Conservation (phyloP, 139 green algal species). For the Chlamydomonas sphaeroides region DNA sequence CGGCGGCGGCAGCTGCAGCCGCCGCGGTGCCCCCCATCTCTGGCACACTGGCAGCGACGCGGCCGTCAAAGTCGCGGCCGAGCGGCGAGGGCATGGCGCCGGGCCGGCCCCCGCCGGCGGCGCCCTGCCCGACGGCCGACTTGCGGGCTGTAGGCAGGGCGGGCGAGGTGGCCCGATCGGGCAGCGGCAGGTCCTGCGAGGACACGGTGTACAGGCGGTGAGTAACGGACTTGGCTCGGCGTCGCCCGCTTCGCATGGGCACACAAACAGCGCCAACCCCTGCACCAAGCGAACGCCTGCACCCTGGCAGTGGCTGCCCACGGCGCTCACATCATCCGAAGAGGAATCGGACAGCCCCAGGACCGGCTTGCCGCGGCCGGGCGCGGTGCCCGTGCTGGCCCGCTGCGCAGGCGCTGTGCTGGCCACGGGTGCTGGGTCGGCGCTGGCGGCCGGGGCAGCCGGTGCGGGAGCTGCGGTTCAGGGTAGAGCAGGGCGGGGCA, state of each 20-base stretch:
- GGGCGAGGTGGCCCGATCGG: constrained; percentile 18
- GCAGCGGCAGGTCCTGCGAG: constrained; percentile 6
- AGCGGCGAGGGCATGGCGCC: background rate
- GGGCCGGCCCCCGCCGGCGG: background rate
- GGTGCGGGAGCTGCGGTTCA: background rate
- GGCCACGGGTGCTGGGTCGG: background rate
- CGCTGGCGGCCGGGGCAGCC: background rate
- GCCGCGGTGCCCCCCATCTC: constrained; percentile 6
- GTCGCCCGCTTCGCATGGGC: no score
- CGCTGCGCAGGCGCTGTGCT: background rate
- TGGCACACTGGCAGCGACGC: constrained; percentile 10
- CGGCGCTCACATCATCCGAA: constrained; percentile 27
- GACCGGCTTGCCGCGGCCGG: background rate
- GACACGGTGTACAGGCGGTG: no score
- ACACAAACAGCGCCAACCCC: no score
- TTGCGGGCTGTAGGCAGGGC: constrained; percentile 6
- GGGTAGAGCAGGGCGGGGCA: no score
- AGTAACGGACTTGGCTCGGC: no score
- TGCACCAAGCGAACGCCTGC: no score
- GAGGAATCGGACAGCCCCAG: background rate
- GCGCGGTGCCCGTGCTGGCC: no score
- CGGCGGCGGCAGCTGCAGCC: background rate
- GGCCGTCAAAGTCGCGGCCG: background rate
- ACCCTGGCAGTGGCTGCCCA: no score
- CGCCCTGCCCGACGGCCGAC: background rate